Evolutionary conservation across 2,329 filamentous ascomycete species (phyloP), one percentile per base, ranked within the genome.

Genomic region (Balansia obtecta): DNA sequence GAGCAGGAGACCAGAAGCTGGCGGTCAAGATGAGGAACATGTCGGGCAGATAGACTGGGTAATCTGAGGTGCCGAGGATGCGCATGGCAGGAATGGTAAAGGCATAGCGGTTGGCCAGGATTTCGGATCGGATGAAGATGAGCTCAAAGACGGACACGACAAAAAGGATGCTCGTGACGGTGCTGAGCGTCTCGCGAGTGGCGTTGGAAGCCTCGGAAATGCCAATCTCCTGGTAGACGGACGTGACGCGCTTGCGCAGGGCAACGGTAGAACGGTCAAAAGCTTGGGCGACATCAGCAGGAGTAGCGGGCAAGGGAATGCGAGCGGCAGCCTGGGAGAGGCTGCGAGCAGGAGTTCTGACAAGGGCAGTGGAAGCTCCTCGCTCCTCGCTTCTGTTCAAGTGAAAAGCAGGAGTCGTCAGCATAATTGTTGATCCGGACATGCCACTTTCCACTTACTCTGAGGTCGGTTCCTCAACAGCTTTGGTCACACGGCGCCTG

Each of bases 1-100:
- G 73, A 50, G 86, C 80, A 0, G 90, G 85, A 0, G 79, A 82
- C 91, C 91, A 97, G 75, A 95, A 97, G 27, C 77, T 77, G 39
- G 76, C 71, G 1, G 85, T 86, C 38, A 95, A 68, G 9, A 96
- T 71, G 32, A 84, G 68, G 66, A 93, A 94, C 58, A 95, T 72
- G 65, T 97, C 87, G 0, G 90, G 88, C 18, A 93, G 67, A 59
- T 79, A 76, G 54, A 95, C 72, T 2, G 80, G 71, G 55, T 79
- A 74, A 54, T 79, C 76, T 7, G 72, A 68, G 13, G 77, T 78
- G 51, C 74, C 72, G 20, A 87, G 65, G 18, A 72, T 64, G 12
- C 66, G 57, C 49, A 85, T 65, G 32, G 82, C 74, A 5, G 87
- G 86, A 47, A 89, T 73, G 52, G 85, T 84, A 63, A 89, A 84